Base-by-base conservation (phyloP, 2,329 filamentous ascomycete species). In the Dothiorella sarmentorum region DNA sequence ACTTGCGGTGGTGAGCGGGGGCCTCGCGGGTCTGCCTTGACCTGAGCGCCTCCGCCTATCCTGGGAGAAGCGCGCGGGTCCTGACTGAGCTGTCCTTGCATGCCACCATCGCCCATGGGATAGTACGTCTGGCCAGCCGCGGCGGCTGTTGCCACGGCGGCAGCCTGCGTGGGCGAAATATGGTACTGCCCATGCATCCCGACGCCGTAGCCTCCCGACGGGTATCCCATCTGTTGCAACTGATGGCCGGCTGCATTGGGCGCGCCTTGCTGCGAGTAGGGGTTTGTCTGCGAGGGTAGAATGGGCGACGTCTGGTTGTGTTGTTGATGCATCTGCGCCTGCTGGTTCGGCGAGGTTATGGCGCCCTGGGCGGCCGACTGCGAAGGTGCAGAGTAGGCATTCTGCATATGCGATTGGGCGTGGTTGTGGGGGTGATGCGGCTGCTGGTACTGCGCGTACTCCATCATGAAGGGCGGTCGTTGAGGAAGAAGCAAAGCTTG, bases 91-190 rank as follows among this genome's bases (percentile, higher is more conserved):
- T 88, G 73, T 73, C 81, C 76, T 81, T 80, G 76, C 81, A 84
- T 86, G 18, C 81, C 67, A 62, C 92, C 89, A 58, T 88, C 85
- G 52, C 86, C 78, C 75, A 91, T 85, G 64, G 88, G 86, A 62
- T 88, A 87, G 65, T 88, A 89, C 9, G 77, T 84, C 61, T 90
- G 88, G 38, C 93, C 92, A 5, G 91, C 92, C 10, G 93, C 93
- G 1, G 93, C 92, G 17, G 93, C 93, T 1, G 92, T 96, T 20
- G 89, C 92, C 90, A 96, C 94, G 60, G 92, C 92, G 51, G 93
- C 92, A 13, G 91, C 91, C 73, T 96, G 90, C 45, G 91, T 90
- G 18, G 88, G 84, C 31, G 88, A 87, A 75, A 93, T 90, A 77
- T 96, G 95, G 77, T 96, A 96, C 20, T 76, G 77, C 61, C 80